Evolutionary conservation across 2,329 filamentous ascomycete genomes (phyloP), one percentile per base, ranked within the genome.

Genomic region (Diaporthe sp.): DNA sequence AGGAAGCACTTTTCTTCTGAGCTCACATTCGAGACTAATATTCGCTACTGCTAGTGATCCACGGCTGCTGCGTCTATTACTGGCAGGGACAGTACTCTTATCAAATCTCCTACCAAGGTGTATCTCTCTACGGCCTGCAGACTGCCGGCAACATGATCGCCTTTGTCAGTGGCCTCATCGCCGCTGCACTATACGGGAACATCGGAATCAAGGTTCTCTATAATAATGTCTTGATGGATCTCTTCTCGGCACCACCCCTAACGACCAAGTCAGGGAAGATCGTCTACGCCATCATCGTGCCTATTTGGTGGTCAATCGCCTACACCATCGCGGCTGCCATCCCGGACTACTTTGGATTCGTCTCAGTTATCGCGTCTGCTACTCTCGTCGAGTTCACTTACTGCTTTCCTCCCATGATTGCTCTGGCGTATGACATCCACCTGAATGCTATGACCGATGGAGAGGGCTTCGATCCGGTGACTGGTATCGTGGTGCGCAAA

Each of bases 361-460:
- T 83, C 38, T 83, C 83, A 6, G 82, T 91, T 55, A 85, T 91
- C 45, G 86, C 85, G 4, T 88, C 88, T 1, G 79, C 89, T 2
- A 88, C 86, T 77, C 88, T 90, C 70, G 79, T 91, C 68, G 87
- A 90, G 73, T 90, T 91, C 81, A 89, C 87, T 3, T 92, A 91
- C 80, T 89, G 87, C 4, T 88, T 91, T 77, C 88, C 89, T 8
- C 70, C 69, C 35, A 70, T 75, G 45, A 54, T 72, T 25, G 60
- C 61, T 45, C 69, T 73, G 40, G 74, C 61, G 28, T 75, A 69
- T 70, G 47, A 55, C 38, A 58, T 75, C 54, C 40, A 58, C 54
- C 25, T 40, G 15, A 71, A 75, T n/a, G 74, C 74, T 45, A 66
- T 33, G 74, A 42, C 67, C 33, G 54, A 54, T 55, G 73, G 69